Base-by-base conservation (phyloP, 2,329 filamentous ascomycete species). In the Falciphora oryzae region DNA sequence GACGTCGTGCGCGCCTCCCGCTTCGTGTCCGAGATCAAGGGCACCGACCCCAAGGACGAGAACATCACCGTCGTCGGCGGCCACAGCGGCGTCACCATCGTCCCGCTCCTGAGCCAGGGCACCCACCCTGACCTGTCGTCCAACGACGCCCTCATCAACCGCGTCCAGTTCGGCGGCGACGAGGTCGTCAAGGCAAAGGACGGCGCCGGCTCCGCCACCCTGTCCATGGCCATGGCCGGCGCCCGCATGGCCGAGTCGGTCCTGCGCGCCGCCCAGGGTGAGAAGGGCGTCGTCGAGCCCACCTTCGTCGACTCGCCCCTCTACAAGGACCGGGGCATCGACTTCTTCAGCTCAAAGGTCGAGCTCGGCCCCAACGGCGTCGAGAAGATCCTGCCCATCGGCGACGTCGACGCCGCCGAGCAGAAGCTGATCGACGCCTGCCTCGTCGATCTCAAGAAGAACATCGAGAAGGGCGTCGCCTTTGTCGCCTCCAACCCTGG, bases 141-240 rank as follows among this genome's bases (percentile, higher is more conserved):
- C 79, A 84, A 93, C 79, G 83, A 87, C 75, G 85, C 85, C 68
- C 92, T 98, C 74, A 83, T 98, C 81, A 88, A 93, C 80, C 93
- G 95, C 78, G 95, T 98, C 75, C 94, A 98, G 84, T 98, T 98
- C 79, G 94, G 95, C 80, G 94, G 94, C 85, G 94, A 98, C 79
- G 94, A 98, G 89, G 94, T 98, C 72, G 94, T 98, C 83, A 87
- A 97, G 88, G 95, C 94, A 81, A 98, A 98, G 91, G 93, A 94
- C 77, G 95, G 94, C 80, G 93, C 93, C 75, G 94, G 94, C 73
- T 97, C 93, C 72, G 94, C 94, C 77, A 98, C 94, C 69, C 91
- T 98, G 73, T 97, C 93, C 83, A 99, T 99, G 94, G 94, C 94
- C 75, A 94, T 97, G 87, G 94, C 94, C 71, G 94, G 94, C 78